Evolutionary conservation across 192 early-diverging fungal genomes (phyloP), one percentile per base, ranked within the genome.

Genomic region (Entrophospora sp.): DNA sequence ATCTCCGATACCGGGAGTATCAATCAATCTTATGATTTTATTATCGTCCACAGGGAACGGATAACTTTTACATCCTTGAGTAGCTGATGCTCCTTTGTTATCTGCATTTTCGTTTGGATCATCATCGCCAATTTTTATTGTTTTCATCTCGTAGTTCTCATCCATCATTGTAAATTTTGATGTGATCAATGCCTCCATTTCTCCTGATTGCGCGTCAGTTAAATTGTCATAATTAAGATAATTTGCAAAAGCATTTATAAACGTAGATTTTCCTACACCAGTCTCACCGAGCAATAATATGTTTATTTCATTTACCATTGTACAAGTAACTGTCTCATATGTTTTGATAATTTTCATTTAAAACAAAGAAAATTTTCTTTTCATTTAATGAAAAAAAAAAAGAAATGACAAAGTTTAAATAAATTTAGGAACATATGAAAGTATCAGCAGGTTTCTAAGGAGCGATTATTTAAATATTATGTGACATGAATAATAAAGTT

Each of bases 241-340:
- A 32, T 73, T 73, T 7, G 36, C 66, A 43, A 73, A 64, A 43
- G 52, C 61, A 27, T 73, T 73, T 46, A 73, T 73, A 40, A 68
- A 73, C 1, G 66, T 73, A 1, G 66, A 73, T 51, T 73, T 73
- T 7, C 71, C 66, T 32, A 73, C 66, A 3, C 71, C 71, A 18
- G 34, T 49, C 0, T 49, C 46, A 24, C 24, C 46, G 27, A 49
- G 46, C 13, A 49, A 49, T 49, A 49, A 49, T 49, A 49, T 49
- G 13, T 49, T 49, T 49, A 49, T 12, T 49, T 49, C 46, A n/a
- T n/a, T n/a, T n/a, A n/a, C n/a, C n/a, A n/a, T n/a, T n/a, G n/a
- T n/a, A n/a, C n/a, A n/a, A n/a, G n/a, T n/a, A n/a, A n/a, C n/a
- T n/a, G n/a, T n/a, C n/a, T n/a, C n/a, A n/a, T n/a, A n/a, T n/a